phyloP scores from a whole-genome alignment of 176 grass and related monocot species.

The Ampelocalamus luodianensis region DNA sequence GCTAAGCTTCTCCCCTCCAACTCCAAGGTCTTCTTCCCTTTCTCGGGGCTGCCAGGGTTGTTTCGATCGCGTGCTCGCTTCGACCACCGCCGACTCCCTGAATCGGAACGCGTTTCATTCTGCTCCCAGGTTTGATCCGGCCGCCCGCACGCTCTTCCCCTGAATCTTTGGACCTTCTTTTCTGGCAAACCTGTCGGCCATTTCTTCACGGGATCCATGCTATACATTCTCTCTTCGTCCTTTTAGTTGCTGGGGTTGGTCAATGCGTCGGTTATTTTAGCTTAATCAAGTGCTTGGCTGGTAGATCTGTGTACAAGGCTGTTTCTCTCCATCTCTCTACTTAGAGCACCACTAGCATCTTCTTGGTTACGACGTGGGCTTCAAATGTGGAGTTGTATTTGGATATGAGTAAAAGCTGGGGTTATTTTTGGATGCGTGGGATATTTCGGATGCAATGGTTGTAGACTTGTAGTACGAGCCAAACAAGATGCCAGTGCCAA shows the following conservation, averaged over 20 bases:
- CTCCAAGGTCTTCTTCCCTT: neutral
- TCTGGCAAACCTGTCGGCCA: neutral
- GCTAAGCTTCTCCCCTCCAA: neutral
- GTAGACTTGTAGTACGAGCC: neutral
- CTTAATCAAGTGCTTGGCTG: neutral
- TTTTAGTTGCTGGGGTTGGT: neutral
- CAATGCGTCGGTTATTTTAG: neutral
- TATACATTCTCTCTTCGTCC: no score
- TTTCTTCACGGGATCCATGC: neutral
- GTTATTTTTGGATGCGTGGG: neutral
- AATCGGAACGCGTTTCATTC: neutral
- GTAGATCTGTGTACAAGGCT: conserved; percentile 22
- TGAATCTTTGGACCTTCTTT: neutral
- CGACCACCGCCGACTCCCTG: neutral
- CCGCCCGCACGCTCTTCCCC: neutral
- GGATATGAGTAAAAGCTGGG: neutral
- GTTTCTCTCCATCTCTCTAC: neutral
- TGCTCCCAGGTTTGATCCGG: neutral
- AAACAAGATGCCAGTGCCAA: neutral
- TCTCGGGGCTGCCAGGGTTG: neutral
- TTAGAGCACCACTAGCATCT: neutral
- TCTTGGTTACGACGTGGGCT: neutral
- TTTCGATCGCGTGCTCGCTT: neutral
- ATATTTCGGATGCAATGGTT: neutral
- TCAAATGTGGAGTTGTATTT: neutral